A percentile compares a stretch with the other conserved stretches of the same genome.
These are phyloP conservation scores for Adansonia gregorii DNA, from an alignment of 441 rosid species.

Conservation along the genomic window DNA sequence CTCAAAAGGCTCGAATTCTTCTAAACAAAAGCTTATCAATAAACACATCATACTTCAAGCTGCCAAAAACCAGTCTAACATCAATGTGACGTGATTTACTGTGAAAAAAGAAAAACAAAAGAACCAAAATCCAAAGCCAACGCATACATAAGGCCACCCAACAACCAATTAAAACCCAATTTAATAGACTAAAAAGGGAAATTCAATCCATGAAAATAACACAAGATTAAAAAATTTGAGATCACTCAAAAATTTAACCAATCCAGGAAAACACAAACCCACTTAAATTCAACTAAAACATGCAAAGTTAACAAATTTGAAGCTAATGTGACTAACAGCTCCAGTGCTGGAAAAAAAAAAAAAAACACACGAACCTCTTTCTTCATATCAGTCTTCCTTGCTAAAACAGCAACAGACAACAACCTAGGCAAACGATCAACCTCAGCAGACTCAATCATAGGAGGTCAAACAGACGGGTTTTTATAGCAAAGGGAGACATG, in stretches of 20 bases:
- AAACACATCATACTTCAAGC: neutral
- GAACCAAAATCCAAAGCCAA: conserved; percentile 3
- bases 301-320: conserved; percentile 3
- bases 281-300: conserved; percentile 20
- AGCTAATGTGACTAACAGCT: neutral
- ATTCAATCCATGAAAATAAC: neutral
- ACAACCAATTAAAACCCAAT: conserved; percentile 16
- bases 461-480: conserved; percentile 94
- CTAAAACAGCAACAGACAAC: conserved; percentile 80
- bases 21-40: conserved; percentile 22
- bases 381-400: conserved; percentile 71
- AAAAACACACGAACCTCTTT: conserved; percentile 54
- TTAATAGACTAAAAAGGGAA: neutral
- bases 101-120: neutral
- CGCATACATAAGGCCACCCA: neutral
- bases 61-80: neutral
- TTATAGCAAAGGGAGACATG: conserved; percentile 93
- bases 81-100: neutral
- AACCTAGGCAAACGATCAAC: conserved; percentile 97
- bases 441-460: conserved; percentile 96
- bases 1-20: conserved; percentile 12
- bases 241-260: neutral
- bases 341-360: neutral
- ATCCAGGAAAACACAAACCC: neutral
- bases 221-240: neutral